Percentiles rank a stretch among this genome's conserved stretches.
Conservation (phyloP, 2,329 filamentous ascomycete species). For the Hypoxylon rubiginosum region DNA sequence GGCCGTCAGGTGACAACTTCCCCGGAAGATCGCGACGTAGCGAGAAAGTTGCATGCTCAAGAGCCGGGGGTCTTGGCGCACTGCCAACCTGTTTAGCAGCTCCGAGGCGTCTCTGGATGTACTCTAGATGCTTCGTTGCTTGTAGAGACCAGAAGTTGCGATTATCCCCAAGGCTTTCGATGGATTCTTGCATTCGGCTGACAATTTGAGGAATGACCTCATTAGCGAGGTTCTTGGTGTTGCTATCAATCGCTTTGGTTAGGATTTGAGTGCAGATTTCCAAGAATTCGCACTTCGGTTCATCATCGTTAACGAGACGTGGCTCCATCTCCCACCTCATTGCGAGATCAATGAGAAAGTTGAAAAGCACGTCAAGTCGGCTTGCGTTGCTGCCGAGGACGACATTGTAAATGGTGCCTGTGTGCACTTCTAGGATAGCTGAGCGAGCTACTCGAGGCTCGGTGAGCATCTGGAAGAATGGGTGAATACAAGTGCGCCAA, state of each 20-base stretch:
- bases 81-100: conserved; percentile 6
- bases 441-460: conserved; percentile 33
- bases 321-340: conserved; percentile 15
- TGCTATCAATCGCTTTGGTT: conserved; percentile 27
- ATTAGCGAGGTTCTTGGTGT: conserved; percentile 16
- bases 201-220: conserved; percentile 18
- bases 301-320: conserved; percentile 13
- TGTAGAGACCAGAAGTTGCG: conserved; percentile 25
- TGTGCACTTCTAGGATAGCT: conserved; percentile 28
- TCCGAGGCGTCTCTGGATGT: conserved; percentile 29
- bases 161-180: conserved; percentile 12
- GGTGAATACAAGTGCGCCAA: conserved; percentile 30
- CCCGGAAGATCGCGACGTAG: conserved; percentile 25
- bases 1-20: conserved; percentile 27
- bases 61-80: neutral
- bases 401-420: conserved; percentile 30
- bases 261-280: conserved; percentile 30
- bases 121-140: conserved; percentile 28
- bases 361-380: conserved; percentile 28
- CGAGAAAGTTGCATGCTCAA: conserved; percentile 2
- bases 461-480: conserved; percentile 32
- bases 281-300: conserved; percentile 24
- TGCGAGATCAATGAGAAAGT: conserved; percentile 27
- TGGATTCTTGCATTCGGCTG: conserved; percentile 3
- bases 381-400: conserved; percentile 25